Conservation (phyloP, 2,329 filamentous ascomycete genomes). For the Apiospora aurea region DNA sequence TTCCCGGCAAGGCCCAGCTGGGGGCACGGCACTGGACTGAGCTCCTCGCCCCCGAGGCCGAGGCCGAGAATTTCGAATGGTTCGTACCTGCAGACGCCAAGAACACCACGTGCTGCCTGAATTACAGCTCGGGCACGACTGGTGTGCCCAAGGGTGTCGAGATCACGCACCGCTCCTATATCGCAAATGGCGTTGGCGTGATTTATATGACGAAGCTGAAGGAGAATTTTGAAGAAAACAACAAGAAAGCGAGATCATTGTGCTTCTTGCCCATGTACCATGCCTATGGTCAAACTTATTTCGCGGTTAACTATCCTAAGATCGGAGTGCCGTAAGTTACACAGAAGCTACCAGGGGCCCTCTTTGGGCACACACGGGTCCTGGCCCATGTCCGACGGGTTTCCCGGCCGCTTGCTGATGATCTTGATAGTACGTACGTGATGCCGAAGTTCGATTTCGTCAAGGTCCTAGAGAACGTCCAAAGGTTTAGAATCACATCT, state of each 20-base stretch:
- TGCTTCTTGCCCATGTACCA: conserved; percentile 82
- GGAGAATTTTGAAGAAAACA: conserved; percentile 55
- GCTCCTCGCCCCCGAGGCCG: conserved; percentile 36
- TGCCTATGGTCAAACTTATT: conserved; percentile 75
- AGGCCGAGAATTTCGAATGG: conserved; percentile 70
- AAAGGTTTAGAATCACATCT: conserved; percentile 72
- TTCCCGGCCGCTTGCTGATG: neutral
- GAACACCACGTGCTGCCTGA: conserved; percentile 69
- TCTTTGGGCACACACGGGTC: neutral
- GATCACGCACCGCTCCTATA: conserved; percentile 79
- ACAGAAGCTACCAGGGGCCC: neutral
- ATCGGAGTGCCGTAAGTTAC: conserved; percentile 55
- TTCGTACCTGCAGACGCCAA: conserved; percentile 58
- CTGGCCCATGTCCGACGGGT: too few relatives aligned
- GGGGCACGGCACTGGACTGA: conserved; percentile 40
- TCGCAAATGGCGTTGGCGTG: conserved; percentile 72
- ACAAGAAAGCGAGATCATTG: conserved; percentile 53
- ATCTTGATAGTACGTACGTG: conserved; percentile 64
- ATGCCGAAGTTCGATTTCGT: conserved; percentile 81
- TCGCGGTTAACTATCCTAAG: conserved; percentile 65
- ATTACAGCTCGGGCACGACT: conserved; percentile 82
- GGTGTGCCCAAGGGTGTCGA: conserved; percentile 85
- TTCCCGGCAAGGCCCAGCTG: conserved; percentile 35
- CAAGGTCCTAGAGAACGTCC: conserved; percentile 72
- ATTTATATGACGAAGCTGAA: conserved; percentile 54